Base-by-base conservation (phyloP, 163 green algal genomes). In the Dunaliella salina region DNA sequence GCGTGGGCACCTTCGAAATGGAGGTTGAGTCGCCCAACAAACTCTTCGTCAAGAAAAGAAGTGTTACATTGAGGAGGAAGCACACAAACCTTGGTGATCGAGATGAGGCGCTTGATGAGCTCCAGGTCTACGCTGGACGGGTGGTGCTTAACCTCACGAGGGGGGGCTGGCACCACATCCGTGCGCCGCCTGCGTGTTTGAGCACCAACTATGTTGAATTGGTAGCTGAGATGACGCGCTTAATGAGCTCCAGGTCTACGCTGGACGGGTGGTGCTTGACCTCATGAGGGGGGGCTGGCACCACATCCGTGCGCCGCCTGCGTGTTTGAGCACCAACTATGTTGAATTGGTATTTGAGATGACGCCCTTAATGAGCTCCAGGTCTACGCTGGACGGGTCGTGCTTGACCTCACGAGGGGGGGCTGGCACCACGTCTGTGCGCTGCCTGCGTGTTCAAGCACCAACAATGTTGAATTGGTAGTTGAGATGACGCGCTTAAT, bases 201-300 rank as follows among this genome's bases (percentile, higher is more conserved):
- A n/a, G 32, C 32, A 29, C 63, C 12, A 85, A 85, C 1, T 81
- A 85, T n/a, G n/a, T n/a, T n/a, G n/a, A n/a, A n/a, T n/a, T n/a
- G n/a, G n/a, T n/a, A n/a, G n/a, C n/a, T n/a, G n/a, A n/a, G 0
- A 96, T 75, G 45, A 98, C 92, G 0, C 92, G 92, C 92, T 98
- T 98, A 67, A 99, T 90, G 18, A 98, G 95, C 93, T 98, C 93
- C 87, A 98, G 90, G 87, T 99, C 96, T 33, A 98, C 95, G 4
- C 91, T 95, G 30, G 91, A 93, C 40, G 96, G 96, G 89, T 99
- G 96, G 90, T 98, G 92, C 91, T 98, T 97, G 30, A 91, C 95
- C 80, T 92, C 84, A 33, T 79, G 80, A 30, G 85, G 89, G 25
- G 90, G 80, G 1, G 81, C 67, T 0, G 96, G 96, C 96, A 99